Conservation (phyloP, 495 filamentous ascomycete genomes). For the Aspergillus nidulans region DNA sequence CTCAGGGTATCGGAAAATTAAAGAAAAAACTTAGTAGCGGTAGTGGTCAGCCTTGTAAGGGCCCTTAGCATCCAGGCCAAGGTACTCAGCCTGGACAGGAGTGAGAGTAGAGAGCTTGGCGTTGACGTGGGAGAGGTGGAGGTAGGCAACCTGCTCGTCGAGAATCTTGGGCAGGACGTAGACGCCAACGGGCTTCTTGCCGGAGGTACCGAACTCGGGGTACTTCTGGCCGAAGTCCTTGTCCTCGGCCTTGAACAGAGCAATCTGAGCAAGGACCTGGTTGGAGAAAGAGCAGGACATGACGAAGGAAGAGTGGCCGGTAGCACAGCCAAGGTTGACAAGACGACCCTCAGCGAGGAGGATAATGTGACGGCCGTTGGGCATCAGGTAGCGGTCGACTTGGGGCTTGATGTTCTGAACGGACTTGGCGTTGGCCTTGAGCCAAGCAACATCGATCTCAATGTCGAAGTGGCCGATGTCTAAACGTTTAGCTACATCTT, state of each 20-base stretch:
- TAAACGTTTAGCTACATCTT: slow-evolving; percentile 26
- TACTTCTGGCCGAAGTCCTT: slow-evolving; percentile 86
- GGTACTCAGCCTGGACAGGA: slow-evolving; percentile 86
- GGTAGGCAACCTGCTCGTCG: slow-evolving; percentile 93
- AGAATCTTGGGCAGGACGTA: slow-evolving; percentile 98
- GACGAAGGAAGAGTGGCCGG: slow-evolving; percentile 98
- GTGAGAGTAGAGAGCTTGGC: slow-evolving; percentile 85
- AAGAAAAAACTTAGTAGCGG: slow-evolving; percentile 46
- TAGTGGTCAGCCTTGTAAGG: slow-evolving; percentile 87
- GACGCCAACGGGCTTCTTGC: slow-evolving; percentile 86
- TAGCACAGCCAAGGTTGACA: slow-evolving; percentile 98
- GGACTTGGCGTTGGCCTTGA: slow-evolving; percentile 91
- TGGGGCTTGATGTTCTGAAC: slow-evolving; percentile 99
- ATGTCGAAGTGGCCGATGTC: slow-evolving; percentile 99
- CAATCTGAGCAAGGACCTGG: slow-evolving; percentile 98
- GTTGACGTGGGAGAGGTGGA: slow-evolving; percentile 93
- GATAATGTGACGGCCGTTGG: slow-evolving; percentile 93
- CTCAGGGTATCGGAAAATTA: slow-evolving; percentile 39
- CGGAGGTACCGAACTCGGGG: slow-evolving; percentile 87
- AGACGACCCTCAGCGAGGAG: slow-evolving; percentile 97
- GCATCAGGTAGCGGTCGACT: slow-evolving; percentile 95
- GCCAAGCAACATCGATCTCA: slow-evolving; percentile 99
- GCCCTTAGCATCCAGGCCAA: slow-evolving; percentile 75
- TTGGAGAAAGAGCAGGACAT: slow-evolving; percentile 99
- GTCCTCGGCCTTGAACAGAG: slow-evolving; percentile 92